Conservation (phyloP, 2,329 filamentous ascomycete genomes). For the Aspergillus cejpii region DNA sequence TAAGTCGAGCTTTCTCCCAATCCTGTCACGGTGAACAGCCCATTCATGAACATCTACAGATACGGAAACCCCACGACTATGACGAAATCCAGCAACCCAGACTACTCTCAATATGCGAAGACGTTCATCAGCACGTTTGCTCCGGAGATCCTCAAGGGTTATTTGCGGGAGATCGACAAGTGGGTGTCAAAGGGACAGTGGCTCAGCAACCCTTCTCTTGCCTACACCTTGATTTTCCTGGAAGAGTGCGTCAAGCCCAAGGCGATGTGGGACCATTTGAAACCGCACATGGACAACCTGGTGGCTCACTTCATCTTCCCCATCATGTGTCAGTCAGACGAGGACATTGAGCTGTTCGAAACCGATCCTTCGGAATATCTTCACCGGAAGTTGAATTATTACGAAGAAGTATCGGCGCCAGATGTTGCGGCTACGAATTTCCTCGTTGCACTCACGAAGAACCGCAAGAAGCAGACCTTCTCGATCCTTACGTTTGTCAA, state of each 20-base stretch:
- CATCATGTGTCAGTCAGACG: slow-evolving; percentile 81
- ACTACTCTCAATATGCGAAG: slow-evolving; percentile 77
- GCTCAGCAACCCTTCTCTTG: slow-evolving; percentile 89
- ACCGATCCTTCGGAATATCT: slow-evolving; percentile 94
- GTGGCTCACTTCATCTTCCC: slow-evolving; percentile 95
- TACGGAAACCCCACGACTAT: slow-evolving; percentile 82
- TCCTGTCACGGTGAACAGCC: slow-evolving; percentile 1
- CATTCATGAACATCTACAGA: slow-evolving; percentile 42
- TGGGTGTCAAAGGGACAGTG: slow-evolving; percentile 93
- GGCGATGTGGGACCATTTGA: slow-evolving; percentile 90
- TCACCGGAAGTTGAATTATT: slow-evolving; percentile 94
- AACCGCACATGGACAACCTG: slow-evolving; percentile 85
- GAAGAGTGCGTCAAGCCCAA: slow-evolving; percentile 98
- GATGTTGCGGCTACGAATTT: slow-evolving; percentile 97
- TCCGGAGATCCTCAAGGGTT: slow-evolving; percentile 91
- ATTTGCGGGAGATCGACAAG: slow-evolving; percentile 89
- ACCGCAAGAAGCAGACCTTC: slow-evolving; percentile 90
- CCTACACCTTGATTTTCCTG: slow-evolving; percentile 87
- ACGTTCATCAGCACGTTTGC: slow-evolving; percentile 86
- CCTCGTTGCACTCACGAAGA: slow-evolving; percentile 87
- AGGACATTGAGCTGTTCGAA: slow-evolving; percentile 89
- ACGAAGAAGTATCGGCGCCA: slow-evolving; percentile 90
- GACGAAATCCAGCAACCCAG: slow-evolving; percentile 65
- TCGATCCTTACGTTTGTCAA: slow-evolving; percentile 94
- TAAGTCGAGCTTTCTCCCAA: slow-evolving; percentile 37